Conservation (phyloP, 2,329 filamentous ascomycete genomes). For the Pyricularia sp. region DNA sequence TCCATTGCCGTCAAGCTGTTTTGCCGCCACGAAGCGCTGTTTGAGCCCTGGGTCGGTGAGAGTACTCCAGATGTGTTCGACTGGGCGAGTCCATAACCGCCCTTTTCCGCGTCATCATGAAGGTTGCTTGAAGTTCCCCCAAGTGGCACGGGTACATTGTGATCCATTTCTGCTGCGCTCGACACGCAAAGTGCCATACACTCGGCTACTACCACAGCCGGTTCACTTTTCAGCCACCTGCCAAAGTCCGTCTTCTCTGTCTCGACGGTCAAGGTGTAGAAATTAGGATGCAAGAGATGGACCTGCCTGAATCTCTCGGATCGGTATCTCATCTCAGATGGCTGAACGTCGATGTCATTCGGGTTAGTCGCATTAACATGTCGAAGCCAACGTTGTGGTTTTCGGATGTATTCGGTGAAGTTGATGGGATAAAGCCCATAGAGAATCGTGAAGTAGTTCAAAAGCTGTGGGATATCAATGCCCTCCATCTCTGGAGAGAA, state of each 20-base stretch:
- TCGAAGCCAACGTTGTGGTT: slow-evolving; percentile 69
- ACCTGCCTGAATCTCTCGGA: slow-evolving; percentile 66
- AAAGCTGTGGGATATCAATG: slow-evolving; percentile 54
- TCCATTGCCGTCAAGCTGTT: slow-evolving; percentile 41
- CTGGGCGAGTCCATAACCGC: slow-evolving; percentile 18
- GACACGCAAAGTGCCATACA: slow-evolving; percentile 59
- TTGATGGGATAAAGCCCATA: slow-evolving; percentile 81
- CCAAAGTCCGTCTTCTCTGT: slow-evolving; percentile 69
- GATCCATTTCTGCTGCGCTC: neutral
- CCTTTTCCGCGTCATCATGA: slow-evolving; percentile 6
- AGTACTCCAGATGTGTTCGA: slow-evolving; percentile 24
- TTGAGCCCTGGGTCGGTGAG: slow-evolving; percentile 30
- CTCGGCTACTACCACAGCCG: slow-evolving; percentile 69
- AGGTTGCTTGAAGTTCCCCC: neutral
- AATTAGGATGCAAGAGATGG: slow-evolving; percentile 75
- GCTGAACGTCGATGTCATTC: slow-evolving; percentile 69
- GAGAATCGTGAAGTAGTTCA: slow-evolving; percentile 71
- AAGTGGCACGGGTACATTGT: slow-evolving; percentile 3
- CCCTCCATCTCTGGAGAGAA: slow-evolving; percentile 55
- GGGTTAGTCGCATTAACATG: slow-evolving; percentile 60
- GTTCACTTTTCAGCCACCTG: slow-evolving; percentile 71
- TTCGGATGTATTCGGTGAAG: slow-evolving; percentile 78
- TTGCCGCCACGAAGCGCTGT: slow-evolving; percentile 13
- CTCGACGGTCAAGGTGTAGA: slow-evolving; percentile 70
- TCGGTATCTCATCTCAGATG: slow-evolving; percentile 64